Evolutionary conservation across 164 flowering plant species (phyloP), one percentile per base, ranked within the genome.

Genomic region (Houttuynia cordata): DNA sequence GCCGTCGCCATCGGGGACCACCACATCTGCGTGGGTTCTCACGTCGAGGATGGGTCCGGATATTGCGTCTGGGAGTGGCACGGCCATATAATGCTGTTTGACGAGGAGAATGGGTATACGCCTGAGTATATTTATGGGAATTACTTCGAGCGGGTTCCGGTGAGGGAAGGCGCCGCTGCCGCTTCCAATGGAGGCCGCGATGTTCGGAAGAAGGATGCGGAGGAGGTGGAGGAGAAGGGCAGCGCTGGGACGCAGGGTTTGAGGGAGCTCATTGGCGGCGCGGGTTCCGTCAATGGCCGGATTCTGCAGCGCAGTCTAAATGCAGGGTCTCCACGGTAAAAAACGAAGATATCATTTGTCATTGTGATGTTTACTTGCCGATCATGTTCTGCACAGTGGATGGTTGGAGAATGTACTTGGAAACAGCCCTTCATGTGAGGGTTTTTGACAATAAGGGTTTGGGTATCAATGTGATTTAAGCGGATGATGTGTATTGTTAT

Each of bases 1-100:
- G 92, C 96, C 5, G 89, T 90, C 7, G 62, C 90, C 23, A 63
- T 93, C 34, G 85, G 87, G 4, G 96, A 90, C 2, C 92, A 88
- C 68, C 81, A 93, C 66, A 72, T 93, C 12, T 93, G 99, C 54
- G 84, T 93, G 51, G 90, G 88, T 30, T 83, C 73, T 65, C 96
- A 83, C 30, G 80, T 81, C 58, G 91, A 89, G 14, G 55, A 53
- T 5, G 91, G 70, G 0, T 80, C 86, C 30, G 95, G 83, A 62
- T 90, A 88, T 51, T 80, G 99, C 57, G 97, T 88, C 0, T 93
- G 99, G 99, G 97, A 90, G 74, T 93, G 99, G 99, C 99, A 90
- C 56, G 97, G 99, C 9, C 97, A 88, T 67, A 79, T 93, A 3
- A 85, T 88, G 96, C 59, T 88, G 65, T 88, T 80, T 62, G 96